These are phyloP conservation scores for Puccinia brachypodii DNA, from an alignment of 1,284 basidiomycete genomes.

Conservation along the genomic window DNA sequence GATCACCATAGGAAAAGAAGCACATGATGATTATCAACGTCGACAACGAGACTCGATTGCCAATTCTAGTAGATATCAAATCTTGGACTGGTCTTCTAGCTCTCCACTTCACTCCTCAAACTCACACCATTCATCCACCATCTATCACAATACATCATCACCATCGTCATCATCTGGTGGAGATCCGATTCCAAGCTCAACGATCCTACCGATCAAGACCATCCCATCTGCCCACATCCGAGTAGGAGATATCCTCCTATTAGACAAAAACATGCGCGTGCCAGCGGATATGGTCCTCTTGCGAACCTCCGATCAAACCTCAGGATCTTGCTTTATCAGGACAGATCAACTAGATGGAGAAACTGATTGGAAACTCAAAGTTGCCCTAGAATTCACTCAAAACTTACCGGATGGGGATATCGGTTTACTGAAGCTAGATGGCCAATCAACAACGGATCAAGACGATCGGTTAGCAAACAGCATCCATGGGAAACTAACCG, in stretches of 20 bases:
- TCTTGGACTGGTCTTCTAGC: constrained; percentile 65
- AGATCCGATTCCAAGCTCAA: constrained; percentile 38
- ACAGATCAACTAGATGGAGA: constrained; percentile 99
- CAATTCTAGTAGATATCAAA: constrained; percentile 86
- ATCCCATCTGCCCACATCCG: constrained; percentile 83
- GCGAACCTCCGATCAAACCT: constrained; percentile 72
- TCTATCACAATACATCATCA: constrained; percentile 54
- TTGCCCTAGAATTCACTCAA: constrained; percentile 82
- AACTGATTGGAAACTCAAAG: constrained; percentile 96
- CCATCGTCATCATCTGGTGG: constrained; percentile 54
- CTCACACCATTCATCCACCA: constrained; percentile 56
- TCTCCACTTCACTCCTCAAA: constrained; percentile 46
- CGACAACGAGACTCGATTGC: constrained; percentile 87
- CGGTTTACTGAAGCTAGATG: constrained; percentile 72
- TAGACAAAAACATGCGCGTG: constrained; percentile 97
- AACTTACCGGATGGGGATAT: constrained; percentile 65
- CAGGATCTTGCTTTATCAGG: constrained; percentile 93
- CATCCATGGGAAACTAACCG: not conserved
- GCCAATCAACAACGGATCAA: constrained; percentile 67
- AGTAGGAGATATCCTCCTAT: constrained; percentile 84
- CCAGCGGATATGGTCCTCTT: constrained; percentile 92
- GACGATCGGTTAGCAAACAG: constrained; percentile 60
- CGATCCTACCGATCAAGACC: constrained; percentile 55
- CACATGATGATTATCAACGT: constrained; percentile 94
- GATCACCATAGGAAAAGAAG: constrained; percentile 98